Evolutionary conservation across 768 basidiomycete species (phyloP).

Genomic region (Xerocomellus chrysenteron): DNA sequence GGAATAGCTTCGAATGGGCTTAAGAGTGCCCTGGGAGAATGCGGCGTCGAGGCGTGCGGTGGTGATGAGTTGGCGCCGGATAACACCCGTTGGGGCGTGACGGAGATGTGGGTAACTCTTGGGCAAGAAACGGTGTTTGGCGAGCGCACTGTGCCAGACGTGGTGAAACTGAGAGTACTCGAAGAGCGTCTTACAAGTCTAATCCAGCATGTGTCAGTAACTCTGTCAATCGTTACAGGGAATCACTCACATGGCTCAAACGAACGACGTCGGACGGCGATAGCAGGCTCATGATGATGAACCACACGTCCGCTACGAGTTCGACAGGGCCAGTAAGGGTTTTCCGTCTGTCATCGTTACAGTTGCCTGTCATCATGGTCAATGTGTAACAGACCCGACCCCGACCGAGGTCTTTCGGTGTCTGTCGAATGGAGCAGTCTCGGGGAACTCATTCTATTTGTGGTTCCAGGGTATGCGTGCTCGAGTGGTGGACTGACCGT

Average conservation of each 20-base stretch:
- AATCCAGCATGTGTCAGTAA: neutral
- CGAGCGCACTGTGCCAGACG: slow-evolving; percentile 28
- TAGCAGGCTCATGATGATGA: slow-evolving; percentile 29
- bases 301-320: slow-evolving; percentile 30
- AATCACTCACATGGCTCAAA: slow-evolving; percentile 26
- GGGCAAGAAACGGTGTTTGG: slow-evolving; percentile 23
- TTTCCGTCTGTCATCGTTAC: neutral
- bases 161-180: slow-evolving; percentile 24
- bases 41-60: slow-evolving; percentile 23
- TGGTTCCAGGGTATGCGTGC: neutral
- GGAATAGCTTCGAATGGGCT: slow-evolving; percentile 21
- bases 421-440: neutral
- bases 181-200: slow-evolving; percentile 29
- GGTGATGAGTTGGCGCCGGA: slow-evolving; percentile 24
- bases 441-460: slow-evolving; percentile 8
- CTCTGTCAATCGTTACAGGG: too few species aligned
- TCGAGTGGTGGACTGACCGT: slow-evolving; percentile 8
- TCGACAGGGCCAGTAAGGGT: neutral
- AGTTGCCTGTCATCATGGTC: neutral
- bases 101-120: slow-evolving; percentile 28
- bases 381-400: neutral
- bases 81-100: slow-evolving; percentile 15
- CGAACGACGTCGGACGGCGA: slow-evolving; percentile 25
- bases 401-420: neutral
- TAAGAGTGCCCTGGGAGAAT: slow-evolving; percentile 14